Evolutionary conservation across 129 eudicot species (phyloP).

Genomic region (Pittosporum tobira): DNA sequence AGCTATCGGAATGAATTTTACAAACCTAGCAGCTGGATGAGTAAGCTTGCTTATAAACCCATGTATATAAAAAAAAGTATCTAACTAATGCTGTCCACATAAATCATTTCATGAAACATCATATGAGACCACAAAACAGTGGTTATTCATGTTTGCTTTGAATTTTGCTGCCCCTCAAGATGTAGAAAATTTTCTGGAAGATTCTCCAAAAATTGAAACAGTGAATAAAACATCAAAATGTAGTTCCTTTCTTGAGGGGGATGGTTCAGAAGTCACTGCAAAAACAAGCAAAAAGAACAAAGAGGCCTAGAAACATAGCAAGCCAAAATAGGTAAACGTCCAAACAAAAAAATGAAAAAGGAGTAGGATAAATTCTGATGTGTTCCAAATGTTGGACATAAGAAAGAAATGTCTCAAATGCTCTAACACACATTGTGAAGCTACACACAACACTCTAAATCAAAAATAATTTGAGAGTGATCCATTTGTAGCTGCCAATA

Average conservation of each 20-base stretch:
- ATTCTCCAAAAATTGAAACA: conserved; percentile 11
- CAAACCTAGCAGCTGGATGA: no score
- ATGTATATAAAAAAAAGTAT: no score
- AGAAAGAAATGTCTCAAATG: conserved; percentile 17
- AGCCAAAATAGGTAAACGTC: conserved; percentile 19
- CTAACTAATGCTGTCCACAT: no score
- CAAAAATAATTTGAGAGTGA: background rate
- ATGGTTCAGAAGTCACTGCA: conserved; percentile 20
- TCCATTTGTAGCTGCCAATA: conserved; percentile 11
- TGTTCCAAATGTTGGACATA: conserved; percentile 2
- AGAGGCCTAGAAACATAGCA: conserved; percentile 11
- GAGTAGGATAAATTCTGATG: conserved; percentile 13
- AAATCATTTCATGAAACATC: no score
- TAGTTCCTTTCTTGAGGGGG: conserved; percentile 10
- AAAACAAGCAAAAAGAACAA: conserved; percentile 17
- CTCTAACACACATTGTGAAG: conserved; percentile 15
- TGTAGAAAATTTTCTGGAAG: conserved; percentile 11
- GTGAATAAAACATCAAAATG: conserved; percentile 11
- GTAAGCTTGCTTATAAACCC: no score
- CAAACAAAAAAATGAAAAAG: conserved; percentile 23
- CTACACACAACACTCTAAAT: conserved; percentile 6
- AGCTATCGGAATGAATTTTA: no score
- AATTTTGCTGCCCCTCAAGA: conserved; percentile 23
- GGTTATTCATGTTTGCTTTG: no score
- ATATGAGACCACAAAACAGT: no score